Evolutionary conservation across 352 stramenopile species (phyloP).

Genomic region (Halophytophthora polymorphica): DNA sequence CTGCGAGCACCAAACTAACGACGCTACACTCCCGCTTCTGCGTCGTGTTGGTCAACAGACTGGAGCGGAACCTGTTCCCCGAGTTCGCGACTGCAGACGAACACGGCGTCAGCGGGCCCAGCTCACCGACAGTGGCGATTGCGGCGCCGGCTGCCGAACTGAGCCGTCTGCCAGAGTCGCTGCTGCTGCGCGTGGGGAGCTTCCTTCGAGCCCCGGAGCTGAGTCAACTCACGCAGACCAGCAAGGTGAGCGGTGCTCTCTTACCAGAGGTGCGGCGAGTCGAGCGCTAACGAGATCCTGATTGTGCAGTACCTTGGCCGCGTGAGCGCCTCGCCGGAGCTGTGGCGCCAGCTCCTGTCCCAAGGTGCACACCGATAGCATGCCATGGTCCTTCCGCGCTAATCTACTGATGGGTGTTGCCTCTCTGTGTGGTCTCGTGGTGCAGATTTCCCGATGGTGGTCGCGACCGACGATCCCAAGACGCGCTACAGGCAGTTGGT

Average conservation of each 20-base stretch:
- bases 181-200: constrained; percentile 20
- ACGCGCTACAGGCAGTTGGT: constrained; percentile 19
- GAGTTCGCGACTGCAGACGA: constrained; percentile 14
- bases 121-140: not conserved
- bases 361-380: constrained; percentile 20
- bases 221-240: constrained; percentile 27
- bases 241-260: constrained; percentile 21
- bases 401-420: not conserved
- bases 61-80: constrained; percentile 43
- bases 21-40: too few relatives aligned
- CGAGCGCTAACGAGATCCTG: not conserved
- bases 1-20: too few relatives aligned
- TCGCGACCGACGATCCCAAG: constrained; percentile 10
- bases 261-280: not conserved
- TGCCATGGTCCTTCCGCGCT: constrained; percentile 1
- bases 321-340: constrained; percentile 11
- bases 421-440: not conserved
- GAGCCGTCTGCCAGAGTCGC: constrained; percentile 29
- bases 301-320: constrained; percentile 27
- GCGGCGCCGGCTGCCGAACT: constrained; percentile 36
- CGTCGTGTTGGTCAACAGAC: constrained; percentile 8
- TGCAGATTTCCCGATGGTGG: constrained; percentile 18
- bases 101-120: not conserved
- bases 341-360: constrained; percentile 31
- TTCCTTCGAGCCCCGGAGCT: constrained; percentile 39